Base-by-base conservation (phyloP, 1,284 basidiomycete species). In the Naganishia sp. region DNA sequence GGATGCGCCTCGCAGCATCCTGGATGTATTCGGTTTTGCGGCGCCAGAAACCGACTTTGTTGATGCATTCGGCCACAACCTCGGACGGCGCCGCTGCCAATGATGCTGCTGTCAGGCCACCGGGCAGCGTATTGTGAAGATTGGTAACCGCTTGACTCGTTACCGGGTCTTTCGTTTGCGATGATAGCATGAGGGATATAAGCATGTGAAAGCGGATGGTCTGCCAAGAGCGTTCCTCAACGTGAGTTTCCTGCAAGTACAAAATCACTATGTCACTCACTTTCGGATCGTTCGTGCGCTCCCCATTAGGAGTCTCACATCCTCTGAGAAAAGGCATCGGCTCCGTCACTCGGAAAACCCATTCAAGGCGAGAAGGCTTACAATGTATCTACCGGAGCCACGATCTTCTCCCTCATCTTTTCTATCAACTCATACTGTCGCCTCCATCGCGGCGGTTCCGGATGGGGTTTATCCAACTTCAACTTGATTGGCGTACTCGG, bases 11-110 rank as follows among this genome's bases (percentile, higher is more conserved):
- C 0, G 92, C 88, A 0, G 90, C 84, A 71, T 86, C 84, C 72
- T 88, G 89, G 68, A 94, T 84, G 64, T 80, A 83, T 36, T 81
- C 82, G 1, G 92, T 90, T 79, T 97, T 97, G 55, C 89, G 82
- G 21, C 90, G 83, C 91, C 93, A 96, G 75, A 97, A 96, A 0
- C 94, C 92, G 3, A 96, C 93, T 81, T 94, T 94, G 63, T 83
- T 84, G 67, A 97, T 95, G 6, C 89, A 88, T 0, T 84, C 82
- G 1, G 87, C 83, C 33, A 99, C 87, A 3, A 81, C 78, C 2
- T 81, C 76, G 2, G 87, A 84, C 5, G 87, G 82, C 0, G 92
- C 89, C 0, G 80, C 80, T 7, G 92, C 81, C 16, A 98, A 75
- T 0, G 84, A 86, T n/a, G 87, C 83, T 0, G 96, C 82, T 0